Evolutionary conservation across 306 rosid genomes (phyloP).

Genomic region (Castanospermum australe): DNA sequence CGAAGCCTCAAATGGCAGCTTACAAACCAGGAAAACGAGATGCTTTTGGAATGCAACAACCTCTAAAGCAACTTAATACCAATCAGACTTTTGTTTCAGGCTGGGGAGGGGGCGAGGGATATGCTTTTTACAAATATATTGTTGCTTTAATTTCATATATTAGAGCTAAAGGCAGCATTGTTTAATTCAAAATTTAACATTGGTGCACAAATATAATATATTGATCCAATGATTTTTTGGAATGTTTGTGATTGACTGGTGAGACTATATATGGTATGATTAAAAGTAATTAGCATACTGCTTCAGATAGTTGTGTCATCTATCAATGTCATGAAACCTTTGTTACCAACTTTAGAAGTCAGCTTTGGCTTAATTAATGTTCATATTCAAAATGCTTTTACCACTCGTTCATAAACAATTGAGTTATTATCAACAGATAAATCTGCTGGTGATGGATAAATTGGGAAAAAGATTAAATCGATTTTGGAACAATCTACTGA

Average conservation of each 20-base stretch:
- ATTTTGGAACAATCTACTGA: background rate
- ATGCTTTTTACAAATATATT: background rate
- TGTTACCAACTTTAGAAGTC: background rate
- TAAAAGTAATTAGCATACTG: background rate
- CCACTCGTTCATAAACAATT: background rate
- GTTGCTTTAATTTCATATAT: background rate
- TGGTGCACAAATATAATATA: background rate
- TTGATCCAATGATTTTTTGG: background rate
- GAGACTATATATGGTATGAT: background rate
- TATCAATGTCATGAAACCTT: background rate
- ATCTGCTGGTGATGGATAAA: background rate
- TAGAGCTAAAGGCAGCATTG: background rate
- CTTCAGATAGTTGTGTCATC: background rate
- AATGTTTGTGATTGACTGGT: background rate
- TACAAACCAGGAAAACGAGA: background rate
- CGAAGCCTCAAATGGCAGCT: background rate
- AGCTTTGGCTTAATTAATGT: background rate
- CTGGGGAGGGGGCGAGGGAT: background rate
- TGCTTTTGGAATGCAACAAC: too few relatives aligned
- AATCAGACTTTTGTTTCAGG: background rate
- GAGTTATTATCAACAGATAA: background rate
- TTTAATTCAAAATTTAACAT: background rate
- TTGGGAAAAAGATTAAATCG: background rate
- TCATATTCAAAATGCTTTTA: background rate
- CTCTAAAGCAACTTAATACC: too few relatives aligned